Evolutionary conservation across 2,329 filamentous ascomycete genomes (phyloP).

Genomic region (Penicillium sclerotiorum): DNA sequence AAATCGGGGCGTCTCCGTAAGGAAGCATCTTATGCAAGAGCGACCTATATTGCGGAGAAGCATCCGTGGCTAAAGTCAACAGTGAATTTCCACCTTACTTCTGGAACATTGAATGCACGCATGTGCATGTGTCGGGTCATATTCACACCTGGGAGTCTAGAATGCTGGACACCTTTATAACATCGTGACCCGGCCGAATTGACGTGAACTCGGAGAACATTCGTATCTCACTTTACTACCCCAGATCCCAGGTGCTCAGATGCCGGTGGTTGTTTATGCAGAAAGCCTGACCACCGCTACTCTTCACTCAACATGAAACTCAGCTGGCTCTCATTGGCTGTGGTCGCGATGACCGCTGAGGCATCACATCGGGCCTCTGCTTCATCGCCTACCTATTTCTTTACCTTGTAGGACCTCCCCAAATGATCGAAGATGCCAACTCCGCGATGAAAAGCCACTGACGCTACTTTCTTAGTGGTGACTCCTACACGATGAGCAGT

Average conservation of each 20-base stretch:
- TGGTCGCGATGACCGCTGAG: conserved; percentile 15
- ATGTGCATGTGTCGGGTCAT: too few relatives aligned
- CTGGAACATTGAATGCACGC: too few relatives aligned
- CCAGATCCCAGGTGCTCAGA: too few relatives aligned
- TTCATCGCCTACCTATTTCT: conserved; percentile 37
- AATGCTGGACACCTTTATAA: too few relatives aligned
- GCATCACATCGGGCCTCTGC: conserved; percentile 20
- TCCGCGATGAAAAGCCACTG: neutral
- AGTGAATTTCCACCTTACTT: neutral
- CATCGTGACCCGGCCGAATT: too few relatives aligned
- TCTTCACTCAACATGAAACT: conserved; percentile 11
- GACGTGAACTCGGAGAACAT: too few relatives aligned
- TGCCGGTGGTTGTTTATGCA: too few relatives aligned
- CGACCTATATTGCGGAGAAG: neutral
- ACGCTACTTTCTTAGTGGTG: conserved; percentile 45
- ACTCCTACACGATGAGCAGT: conserved; percentile 63
- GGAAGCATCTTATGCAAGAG: neutral
- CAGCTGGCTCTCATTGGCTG: conserved; percentile 8
- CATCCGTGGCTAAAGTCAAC: neutral
- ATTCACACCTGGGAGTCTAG: too few relatives aligned
- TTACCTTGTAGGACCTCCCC: conserved; percentile 50
- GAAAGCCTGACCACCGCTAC: too few relatives aligned
- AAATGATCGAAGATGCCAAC: too few relatives aligned
- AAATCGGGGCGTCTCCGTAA: neutral
- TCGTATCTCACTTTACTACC: too few relatives aligned